Conservation (phyloP, 352 stramenopile species). For the Hyaloperonospora arabidopsidis region DNA sequence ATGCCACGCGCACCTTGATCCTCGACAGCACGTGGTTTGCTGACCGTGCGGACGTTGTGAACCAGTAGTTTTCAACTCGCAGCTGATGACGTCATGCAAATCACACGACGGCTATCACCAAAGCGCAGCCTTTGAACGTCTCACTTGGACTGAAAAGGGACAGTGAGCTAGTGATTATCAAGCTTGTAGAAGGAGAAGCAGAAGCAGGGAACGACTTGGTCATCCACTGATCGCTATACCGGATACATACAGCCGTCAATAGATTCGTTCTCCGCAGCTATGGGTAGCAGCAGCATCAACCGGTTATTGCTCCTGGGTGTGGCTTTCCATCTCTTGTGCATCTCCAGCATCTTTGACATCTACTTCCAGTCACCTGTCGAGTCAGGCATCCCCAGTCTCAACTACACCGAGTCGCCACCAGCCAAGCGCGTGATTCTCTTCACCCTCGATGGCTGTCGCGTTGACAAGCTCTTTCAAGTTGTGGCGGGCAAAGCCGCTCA, state of each 20-base stretch:
- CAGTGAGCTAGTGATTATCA: too few relatives aligned
- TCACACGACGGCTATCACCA: too few relatives aligned
- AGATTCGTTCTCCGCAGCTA: not conserved
- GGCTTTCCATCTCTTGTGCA: slow-evolving; percentile 69
- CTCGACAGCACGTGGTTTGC: slow-evolving; percentile 47
- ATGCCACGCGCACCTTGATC: slow-evolving; percentile 29
- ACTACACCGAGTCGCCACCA: slow-evolving; percentile 31
- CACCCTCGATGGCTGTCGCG: slow-evolving; percentile 71
- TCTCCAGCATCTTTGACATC: slow-evolving; percentile 82
- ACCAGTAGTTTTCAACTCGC: not conserved
- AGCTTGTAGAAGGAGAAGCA: too few relatives aligned
- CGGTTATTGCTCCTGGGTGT: slow-evolving; percentile 60
- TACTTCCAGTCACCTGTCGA: slow-evolving; percentile 82
- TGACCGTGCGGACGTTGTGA: slow-evolving; percentile 5
- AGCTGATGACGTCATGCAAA: too few relatives aligned
- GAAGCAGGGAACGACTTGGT: too few relatives aligned
- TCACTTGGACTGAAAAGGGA: too few relatives aligned
- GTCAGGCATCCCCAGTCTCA: slow-evolving; percentile 39
- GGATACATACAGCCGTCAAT: too few relatives aligned
- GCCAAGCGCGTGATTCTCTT: slow-evolving; percentile 70
- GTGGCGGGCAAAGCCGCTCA: slow-evolving; percentile 22
- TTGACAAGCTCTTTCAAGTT: slow-evolving; percentile 73
- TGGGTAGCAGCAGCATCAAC: slow-evolving; percentile 9
- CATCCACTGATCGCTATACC: too few relatives aligned
- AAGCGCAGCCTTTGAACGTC: too few relatives aligned